These are phyloP conservation scores for Hortiboletus flavorubellus DNA, from an alignment of 768 basidiomycete species.

Conservation along the genomic window DNA sequence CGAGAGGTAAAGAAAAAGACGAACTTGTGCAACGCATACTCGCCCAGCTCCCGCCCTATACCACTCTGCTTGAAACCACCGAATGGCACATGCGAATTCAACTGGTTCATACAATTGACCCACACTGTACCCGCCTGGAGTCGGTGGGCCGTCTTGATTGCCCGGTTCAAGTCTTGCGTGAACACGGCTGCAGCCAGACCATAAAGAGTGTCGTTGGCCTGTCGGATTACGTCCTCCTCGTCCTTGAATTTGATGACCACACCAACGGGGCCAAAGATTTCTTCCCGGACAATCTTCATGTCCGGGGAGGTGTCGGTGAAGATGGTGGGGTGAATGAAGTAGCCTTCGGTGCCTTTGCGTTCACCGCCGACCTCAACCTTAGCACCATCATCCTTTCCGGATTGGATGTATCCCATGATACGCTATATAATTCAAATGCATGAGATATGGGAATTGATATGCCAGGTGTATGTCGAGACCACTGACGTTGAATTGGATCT, in stretches of 20 bases:
- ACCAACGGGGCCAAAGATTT: conserved; percentile 81
- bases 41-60: conserved; percentile 77
- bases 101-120: conserved; percentile 41
- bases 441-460: neutral
- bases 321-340: conserved; percentile 73
- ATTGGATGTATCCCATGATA: conserved; percentile 74
- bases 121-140: conserved; percentile 82
- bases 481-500: conserved; percentile 69
- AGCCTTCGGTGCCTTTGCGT: conserved; percentile 56
- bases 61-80: conserved; percentile 86
- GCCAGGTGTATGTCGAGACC: neutral
- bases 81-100: conserved; percentile 55
- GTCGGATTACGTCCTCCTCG: conserved; percentile 58
- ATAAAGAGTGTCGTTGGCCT: conserved; percentile 85
- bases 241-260: conserved; percentile 75
- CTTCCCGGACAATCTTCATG: conserved; percentile 73
- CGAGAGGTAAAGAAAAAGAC: conserved; percentile 17
- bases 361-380: conserved; percentile 61
- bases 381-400: conserved; percentile 71
- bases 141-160: conserved; percentile 65
- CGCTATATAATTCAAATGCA: conserved; percentile 42
- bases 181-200: conserved; percentile 90
- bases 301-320: conserved; percentile 62
- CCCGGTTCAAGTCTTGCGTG: conserved; percentile 72
- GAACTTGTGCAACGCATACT: conserved; percentile 62